phyloP scores from a whole-genome alignment of 768 basidiomycete genomes.

The Gymnopilus dilepis region DNA sequence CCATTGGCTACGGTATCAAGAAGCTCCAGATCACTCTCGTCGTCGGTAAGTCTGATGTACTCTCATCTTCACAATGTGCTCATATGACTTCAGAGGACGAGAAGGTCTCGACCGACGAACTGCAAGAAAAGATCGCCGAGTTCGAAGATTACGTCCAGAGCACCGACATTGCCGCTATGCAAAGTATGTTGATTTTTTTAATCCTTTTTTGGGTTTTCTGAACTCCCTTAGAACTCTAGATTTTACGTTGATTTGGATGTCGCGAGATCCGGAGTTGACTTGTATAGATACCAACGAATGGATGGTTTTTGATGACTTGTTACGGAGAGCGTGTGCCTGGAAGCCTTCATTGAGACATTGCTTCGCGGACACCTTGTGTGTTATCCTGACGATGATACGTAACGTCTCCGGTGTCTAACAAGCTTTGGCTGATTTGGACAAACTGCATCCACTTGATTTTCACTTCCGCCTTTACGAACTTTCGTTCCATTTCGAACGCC shows the following conservation, averaged over 20 bases:
- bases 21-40: conserved; percentile 84
- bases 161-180: conserved; percentile 91
- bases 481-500: neutral
- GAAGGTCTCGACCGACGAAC: conserved; percentile 88
- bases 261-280: conserved; percentile 4
- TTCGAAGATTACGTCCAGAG: conserved; percentile 92
- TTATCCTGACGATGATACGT: neutral
- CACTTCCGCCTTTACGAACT: neutral
- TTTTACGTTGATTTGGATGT: neutral
- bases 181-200: conserved; percentile 61
- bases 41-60: conserved; percentile 46
- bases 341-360: neutral
- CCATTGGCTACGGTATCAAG: conserved; percentile 90
- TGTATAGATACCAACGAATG: conserved; percentile 21
- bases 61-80: conserved; percentile 3
- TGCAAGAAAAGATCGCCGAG: conserved; percentile 89
- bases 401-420: neutral
- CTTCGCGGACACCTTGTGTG: neutral
- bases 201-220: neutral
- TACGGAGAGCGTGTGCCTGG: neutral
- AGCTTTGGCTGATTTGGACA: neutral
- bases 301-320: conserved; percentile 7
- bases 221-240: conserved; percentile 28
- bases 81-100: conserved; percentile 77
- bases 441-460: neutral